Base-by-base conservation (phyloP, 805 yeast genomes). In the Huiozyma naganishii region DNA sequence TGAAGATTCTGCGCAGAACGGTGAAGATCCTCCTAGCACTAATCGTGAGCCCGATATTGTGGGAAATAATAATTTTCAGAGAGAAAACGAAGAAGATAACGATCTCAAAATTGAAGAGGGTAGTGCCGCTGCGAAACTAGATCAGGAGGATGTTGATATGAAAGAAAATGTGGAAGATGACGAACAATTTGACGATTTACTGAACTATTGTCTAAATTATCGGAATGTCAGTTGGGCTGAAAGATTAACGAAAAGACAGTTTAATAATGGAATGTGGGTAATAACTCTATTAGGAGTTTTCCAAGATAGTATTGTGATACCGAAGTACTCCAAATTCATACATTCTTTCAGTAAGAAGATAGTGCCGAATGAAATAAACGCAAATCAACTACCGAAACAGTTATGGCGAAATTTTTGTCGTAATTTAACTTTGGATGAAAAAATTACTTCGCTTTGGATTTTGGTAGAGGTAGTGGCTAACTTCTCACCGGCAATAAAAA, bases 221-320 rank as follows among this genome's bases (percentile, higher is more conserved):
- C 68, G 81, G 43, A 79, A 79, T 37, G 64, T 67, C 0, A 63
- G 79, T 9, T 92, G 97, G 96, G 76, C 79, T 46, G 94, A 83
- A 29, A 69, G 94, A 36, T 68, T 90, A 13, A 73, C 79, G 10
- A 79, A 76, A 44, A 76, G 95, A 43, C 74, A 75, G 49, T 92
- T 84, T 60, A 77, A 73, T 52, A 88, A 86, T 53, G 95, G 95
- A 4, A 78, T 77, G 43, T 90, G 97, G 96, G 81, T 86, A 52
- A 71, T 82, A 36, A 74, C 83, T 37, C 61, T 89, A 37, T 59
- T 88, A 40, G 95, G 95, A 30, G 68, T 88, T 2, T 69, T 89
- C 6, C 59, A 61, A 41, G 66, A 62, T 39, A 55, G 62, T 41
- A 48, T 47, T 33, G 57, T 56, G 36, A 43, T 63, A 7, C 58